Base-by-base conservation (phyloP, 768 basidiomycete genomes). In the Mycena polygramma region DNA sequence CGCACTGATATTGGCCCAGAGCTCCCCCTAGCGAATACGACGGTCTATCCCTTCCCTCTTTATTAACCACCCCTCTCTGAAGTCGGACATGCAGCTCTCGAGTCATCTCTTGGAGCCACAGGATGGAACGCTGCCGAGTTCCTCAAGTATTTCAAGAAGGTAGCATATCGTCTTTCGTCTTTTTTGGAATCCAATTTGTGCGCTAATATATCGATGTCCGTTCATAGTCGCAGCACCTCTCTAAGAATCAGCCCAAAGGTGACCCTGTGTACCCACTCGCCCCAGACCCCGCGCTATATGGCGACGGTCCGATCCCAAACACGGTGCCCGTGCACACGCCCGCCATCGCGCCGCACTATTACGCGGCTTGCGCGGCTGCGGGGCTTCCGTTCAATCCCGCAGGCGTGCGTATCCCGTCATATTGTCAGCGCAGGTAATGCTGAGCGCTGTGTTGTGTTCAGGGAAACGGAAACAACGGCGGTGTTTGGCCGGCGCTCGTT, bases 61-160 rank as follows among this genome's bases (percentile, higher is more conserved):
- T 49, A 15, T 35, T 8, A 1, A 3, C 37, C 15, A 19, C n/a
- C 20, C 41, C 15, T 26, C n/a, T 24, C 19, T 22, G 15, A 35
- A 26, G 26, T 57, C 6, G 13, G 20, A 17, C 43, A 17, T 15
- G 6, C 41, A 66, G 57, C 26, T 0, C 20, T 66, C 36, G 64
- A 49, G 14, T 7, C 20, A 6, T 10, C 39, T 13, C 64, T 66
- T 3, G 35, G 45, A 24, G 64, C 64, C 26, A 36, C 26, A 13
- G 64, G 57, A 20, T 66, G 64, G 64, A 66, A 49, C 22, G 19
- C 36, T 1, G 30, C 11, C 10, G 55, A 57, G 36, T 66, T 66
- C n/a, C 20, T 20, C 7, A 66, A 66, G 30, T 66, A 66, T 37
- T 58, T 57, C 36, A 66, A 58, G 26, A 66, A 66, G 55, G 64